Percentiles rank a stretch among this genome's conserved stretches.
phyloP scores from a whole-genome alignment of 805 yeast genomes.

The Candida peoriensis region DNA sequence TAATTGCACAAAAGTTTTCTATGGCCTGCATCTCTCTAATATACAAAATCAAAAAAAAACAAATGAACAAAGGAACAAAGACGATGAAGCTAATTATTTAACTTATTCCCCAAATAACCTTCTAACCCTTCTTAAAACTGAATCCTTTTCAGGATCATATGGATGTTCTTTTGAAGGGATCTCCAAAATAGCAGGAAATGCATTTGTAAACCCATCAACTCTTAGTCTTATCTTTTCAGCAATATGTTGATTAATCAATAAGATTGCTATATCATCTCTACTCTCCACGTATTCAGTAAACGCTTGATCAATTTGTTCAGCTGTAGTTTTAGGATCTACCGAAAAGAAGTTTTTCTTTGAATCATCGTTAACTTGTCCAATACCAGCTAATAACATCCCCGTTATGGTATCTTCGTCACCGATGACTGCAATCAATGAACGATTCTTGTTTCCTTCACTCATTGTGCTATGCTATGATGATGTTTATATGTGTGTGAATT shows the following conservation, averaged over 20 bases:
- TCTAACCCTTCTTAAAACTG: conserved; percentile 89
- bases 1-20: neutral
- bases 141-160: conserved; percentile 95
- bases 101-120: conserved; percentile 85
- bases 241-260: conserved; percentile 88
- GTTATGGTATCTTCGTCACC: conserved; percentile 98
- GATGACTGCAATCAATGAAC: conserved; percentile 85
- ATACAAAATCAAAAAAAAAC: neutral
- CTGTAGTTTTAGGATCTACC: conserved; percentile 74
- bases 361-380: conserved; percentile 72
- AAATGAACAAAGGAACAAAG: conserved; percentile 2
- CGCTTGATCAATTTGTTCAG: conserved; percentile 67
- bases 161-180: conserved; percentile 99
- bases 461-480: no score
- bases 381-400: conserved; percentile 91
- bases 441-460: conserved; percentile 47
- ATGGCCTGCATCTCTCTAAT: conserved; percentile 5
- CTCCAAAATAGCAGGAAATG: conserved; percentile 95
- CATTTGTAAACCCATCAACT: conserved; percentile 79
- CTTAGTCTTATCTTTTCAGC: conserved; percentile 84
- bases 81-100: neutral
- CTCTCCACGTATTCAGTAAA: conserved; percentile 68
- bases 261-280: conserved; percentile 88
- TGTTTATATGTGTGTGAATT: no score
- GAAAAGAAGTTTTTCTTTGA: conserved; percentile 70